Evolutionary conservation across 1,284 basidiomycete genomes (phyloP).

Genomic region (Trichosporon ovoides): DNA sequence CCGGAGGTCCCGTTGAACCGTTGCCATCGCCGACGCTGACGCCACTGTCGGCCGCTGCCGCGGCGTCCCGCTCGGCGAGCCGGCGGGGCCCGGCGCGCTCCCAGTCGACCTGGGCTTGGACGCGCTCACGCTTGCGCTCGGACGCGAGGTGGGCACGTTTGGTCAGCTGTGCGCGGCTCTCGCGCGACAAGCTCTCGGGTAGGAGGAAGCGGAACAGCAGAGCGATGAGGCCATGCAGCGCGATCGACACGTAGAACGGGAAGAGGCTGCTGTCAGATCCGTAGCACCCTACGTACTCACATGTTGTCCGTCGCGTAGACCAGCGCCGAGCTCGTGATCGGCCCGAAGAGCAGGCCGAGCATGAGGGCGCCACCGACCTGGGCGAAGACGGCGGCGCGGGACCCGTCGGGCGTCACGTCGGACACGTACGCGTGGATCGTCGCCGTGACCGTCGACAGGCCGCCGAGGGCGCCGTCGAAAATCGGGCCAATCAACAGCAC

Average conservation of each 20-base stretch:
- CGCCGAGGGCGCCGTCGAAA: constrained; percentile 77
- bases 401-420: constrained; percentile 78
- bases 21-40: neutral
- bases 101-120: constrained; percentile 46
- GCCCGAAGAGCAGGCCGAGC: constrained; percentile 67
- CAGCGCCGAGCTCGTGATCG: constrained; percentile 65
- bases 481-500: constrained; percentile 74
- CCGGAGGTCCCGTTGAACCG: neutral
- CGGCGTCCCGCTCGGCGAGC: neutral
- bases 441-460: constrained; percentile 73
- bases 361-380: constrained; percentile 56
- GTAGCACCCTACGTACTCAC: constrained; percentile 38
- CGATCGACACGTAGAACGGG: constrained; percentile 63
- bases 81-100: constrained; percentile 28
- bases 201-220: constrained; percentile 58
- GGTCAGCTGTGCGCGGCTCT: constrained; percentile 35
- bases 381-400: constrained; percentile 72
- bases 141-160: constrained; percentile 41
- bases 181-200: constrained; percentile 64
- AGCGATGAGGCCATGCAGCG: constrained; percentile 52
- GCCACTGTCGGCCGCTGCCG: neutral
- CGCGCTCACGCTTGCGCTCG: constrained; percentile 33
- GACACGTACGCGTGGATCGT: constrained; percentile 73
- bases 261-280: constrained; percentile 53
- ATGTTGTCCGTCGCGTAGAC: constrained; percentile 59